A percentile compares a stretch with the other conserved stretches of the same genome.
Conservation (phyloP, 2,329 filamentous ascomycete genomes). For the Diplodia sapinea region DNA sequence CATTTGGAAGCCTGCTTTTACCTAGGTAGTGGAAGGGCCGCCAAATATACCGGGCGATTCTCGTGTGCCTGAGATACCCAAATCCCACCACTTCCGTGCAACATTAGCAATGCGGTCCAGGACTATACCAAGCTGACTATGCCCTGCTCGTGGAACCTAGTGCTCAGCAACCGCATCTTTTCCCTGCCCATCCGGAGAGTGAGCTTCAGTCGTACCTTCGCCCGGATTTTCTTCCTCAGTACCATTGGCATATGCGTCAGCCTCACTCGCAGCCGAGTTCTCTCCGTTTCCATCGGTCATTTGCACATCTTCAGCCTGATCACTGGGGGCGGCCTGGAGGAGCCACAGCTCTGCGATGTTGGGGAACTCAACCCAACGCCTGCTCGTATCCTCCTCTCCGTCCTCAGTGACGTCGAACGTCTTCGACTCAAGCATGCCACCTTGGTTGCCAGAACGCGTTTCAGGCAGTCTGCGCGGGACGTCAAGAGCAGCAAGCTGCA, state of each 20-base stretch:
- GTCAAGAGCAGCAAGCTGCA: slow-evolving; percentile 18
- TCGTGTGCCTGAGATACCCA: neutral
- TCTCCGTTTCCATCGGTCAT: neutral
- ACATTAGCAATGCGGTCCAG: neutral
- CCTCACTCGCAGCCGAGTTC: neutral
- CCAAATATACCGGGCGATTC: neutral
- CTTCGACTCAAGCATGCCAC: slow-evolving; percentile 1
- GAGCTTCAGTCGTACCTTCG: slow-evolving; percentile 4
- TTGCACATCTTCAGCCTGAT: neutral
- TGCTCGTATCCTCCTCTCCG: slow-evolving; percentile 1
- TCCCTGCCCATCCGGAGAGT: neutral
- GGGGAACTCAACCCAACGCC: slow-evolving; percentile 11
- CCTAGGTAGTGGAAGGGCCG: neutral
- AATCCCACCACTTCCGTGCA: slow-evolving; percentile 6
- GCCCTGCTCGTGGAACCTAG: neutral
- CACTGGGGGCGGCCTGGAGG: neutral
- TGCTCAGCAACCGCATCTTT: neutral
- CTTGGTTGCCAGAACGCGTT: neutral
- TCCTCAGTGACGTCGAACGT: slow-evolving; percentile 10
- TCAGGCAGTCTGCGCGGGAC: neutral
- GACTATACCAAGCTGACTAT: neutral
- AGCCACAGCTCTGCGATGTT: slow-evolving; percentile 1
- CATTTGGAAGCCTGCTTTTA: neutral
- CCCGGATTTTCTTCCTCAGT: neutral
- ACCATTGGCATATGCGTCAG: neutral